These are phyloP conservation scores for Solanum sitiens DNA, from an alignment of 257 asterid genomes.

Conservation along the genomic window DNA sequence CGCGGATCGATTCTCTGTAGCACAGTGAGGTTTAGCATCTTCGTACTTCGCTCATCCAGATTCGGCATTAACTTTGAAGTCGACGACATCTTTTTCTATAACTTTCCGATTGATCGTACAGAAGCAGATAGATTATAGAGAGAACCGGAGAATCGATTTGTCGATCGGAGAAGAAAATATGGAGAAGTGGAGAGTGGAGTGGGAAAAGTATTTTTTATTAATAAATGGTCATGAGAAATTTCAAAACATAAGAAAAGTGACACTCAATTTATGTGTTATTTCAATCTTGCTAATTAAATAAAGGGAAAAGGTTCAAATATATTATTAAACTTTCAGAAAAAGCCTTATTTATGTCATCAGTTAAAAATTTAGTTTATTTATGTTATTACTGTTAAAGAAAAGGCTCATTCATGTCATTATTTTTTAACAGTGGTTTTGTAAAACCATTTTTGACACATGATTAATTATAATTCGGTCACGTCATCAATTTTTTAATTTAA, in stretches of 20 bases:
- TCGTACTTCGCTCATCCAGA: slow-evolving; percentile 52
- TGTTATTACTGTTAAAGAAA: too few relatives aligned
- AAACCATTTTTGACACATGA: too few relatives aligned
- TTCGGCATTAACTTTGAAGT: slow-evolving; percentile 51
- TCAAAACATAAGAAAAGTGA: not conserved
- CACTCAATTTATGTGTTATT: not conserved
- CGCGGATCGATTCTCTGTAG: slow-evolving; percentile 66
- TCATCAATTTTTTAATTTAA: too few relatives aligned
- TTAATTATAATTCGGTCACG: too few relatives aligned
- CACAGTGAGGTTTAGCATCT: slow-evolving; percentile 57
- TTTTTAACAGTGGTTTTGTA: too few relatives aligned
- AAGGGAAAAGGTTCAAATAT: too few relatives aligned
- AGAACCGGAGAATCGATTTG: not conserved
- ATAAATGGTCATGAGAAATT: not conserved
- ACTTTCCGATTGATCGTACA: not conserved
- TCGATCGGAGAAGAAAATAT: not conserved
- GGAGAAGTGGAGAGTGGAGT: not conserved
- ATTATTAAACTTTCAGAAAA: too few relatives aligned
- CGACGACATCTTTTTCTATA: not conserved
- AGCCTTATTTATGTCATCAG: too few relatives aligned
- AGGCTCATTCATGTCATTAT: too few relatives aligned
- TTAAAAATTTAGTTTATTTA: too few relatives aligned
- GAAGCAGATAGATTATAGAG: not conserved
- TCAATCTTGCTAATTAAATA: too few relatives aligned
- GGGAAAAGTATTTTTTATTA: not conserved